These are phyloP conservation scores for Psilocybe mexicana DNA, from an alignment of 1,284 basidiomycete species.

Conservation along the genomic window DNA sequence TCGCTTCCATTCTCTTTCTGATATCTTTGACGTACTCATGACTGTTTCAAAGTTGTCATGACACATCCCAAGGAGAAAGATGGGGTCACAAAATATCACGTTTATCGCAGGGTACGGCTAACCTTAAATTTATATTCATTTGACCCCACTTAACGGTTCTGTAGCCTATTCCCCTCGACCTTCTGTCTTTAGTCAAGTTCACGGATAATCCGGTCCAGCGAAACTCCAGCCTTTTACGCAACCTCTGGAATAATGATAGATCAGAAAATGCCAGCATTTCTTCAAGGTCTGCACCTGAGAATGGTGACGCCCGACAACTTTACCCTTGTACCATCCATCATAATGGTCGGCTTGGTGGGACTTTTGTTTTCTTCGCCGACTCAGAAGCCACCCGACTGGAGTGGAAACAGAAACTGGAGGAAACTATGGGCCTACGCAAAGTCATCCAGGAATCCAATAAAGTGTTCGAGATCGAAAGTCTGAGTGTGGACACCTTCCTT, in stretches of 20 bases:
- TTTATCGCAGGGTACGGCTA: conserved; percentile 74
- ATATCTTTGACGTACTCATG: conserved; percentile 7
- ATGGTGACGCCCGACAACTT: conserved; percentile 67
- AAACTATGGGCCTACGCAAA: conserved; percentile 82
- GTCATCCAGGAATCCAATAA: conserved; percentile 91
- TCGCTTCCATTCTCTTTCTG: conserved; percentile 31
- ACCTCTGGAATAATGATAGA: conserved; percentile 45
- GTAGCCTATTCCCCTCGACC: conserved; percentile 90
- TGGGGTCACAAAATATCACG: conserved; percentile 71
- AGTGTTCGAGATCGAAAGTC: conserved; percentile 86
- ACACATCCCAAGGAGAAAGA: conserved; percentile 81
- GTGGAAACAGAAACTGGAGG: conserved; percentile 90
- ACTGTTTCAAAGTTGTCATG: conserved; percentile 68
- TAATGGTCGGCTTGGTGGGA: conserved; percentile 79
- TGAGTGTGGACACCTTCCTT: conserved; percentile 85
- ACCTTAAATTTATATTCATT: background rate
- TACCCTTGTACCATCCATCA: conserved; percentile 87
- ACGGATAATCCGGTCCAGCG: conserved; percentile 71
- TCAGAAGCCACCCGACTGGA: conserved; percentile 71
- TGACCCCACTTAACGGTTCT: conserved; percentile 49
- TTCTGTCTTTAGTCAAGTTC: conserved; percentile 82
- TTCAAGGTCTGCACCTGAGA: conserved; percentile 44
- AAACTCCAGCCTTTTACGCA: conserved; percentile 59
- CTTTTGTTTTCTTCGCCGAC: conserved; percentile 87
- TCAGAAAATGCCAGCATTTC: conserved; percentile 32